phyloP scores from a whole-genome alignment of 768 basidiomycete genomes.

The Trametes cinnabarina region DNA sequence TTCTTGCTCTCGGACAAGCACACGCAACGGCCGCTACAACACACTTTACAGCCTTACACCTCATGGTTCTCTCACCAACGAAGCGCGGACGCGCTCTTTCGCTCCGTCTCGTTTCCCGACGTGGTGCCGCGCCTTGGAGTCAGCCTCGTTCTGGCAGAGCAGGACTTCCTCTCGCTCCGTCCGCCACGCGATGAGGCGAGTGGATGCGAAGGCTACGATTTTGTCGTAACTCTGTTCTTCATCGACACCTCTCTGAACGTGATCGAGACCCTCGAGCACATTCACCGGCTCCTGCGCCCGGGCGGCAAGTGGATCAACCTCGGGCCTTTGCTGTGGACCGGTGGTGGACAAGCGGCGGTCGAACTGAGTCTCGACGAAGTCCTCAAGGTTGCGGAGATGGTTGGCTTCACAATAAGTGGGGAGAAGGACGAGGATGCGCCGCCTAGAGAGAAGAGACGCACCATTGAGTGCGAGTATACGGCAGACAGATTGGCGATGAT shows the following conservation, averaged over 20 bases:
- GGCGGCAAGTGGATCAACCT: constrained; percentile 73
- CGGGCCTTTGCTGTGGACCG: constrained; percentile 65
- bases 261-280: constrained; percentile 47
- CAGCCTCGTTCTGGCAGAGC: constrained; percentile 47
- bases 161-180: constrained; percentile 49
- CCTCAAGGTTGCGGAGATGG: constrained; percentile 43
- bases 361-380: constrained; percentile 69
- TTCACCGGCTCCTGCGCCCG: constrained; percentile 53
- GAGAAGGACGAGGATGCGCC: constrained; percentile 3
- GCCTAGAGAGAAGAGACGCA: constrained; percentile 29
- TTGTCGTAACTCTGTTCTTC: constrained; percentile 48
- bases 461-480: constrained; percentile 66
- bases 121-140: constrained; percentile 47
- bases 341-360: constrained; percentile 50
- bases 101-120: constrained; percentile 58
- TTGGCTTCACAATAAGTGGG: constrained; percentile 49
- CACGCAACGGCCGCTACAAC: constrained; percentile 44
- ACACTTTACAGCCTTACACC: constrained; percentile 56
- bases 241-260: constrained; percentile 40
- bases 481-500: constrained; percentile 63
- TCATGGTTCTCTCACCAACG: constrained; percentile 74
- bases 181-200: neutral
- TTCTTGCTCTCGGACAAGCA: constrained; percentile 52
- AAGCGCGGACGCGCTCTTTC: constrained; percentile 47
- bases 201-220: constrained; percentile 45